Base-by-base conservation (phyloP, 2,329 filamentous ascomycete species). In the Xenosphaeropsis pyriputrescens region DNA sequence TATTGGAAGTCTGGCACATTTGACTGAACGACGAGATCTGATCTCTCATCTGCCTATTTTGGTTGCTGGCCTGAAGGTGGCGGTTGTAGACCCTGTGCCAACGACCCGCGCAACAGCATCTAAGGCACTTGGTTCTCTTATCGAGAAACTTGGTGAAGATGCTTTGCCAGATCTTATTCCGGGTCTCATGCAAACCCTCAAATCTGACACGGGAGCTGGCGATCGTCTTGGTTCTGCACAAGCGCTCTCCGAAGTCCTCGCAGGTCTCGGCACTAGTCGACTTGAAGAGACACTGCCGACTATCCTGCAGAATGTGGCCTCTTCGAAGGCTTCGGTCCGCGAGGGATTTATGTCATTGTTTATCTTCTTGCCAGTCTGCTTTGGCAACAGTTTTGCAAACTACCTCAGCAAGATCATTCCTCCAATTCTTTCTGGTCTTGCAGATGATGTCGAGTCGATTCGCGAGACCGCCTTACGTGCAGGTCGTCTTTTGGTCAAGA, bases 261-360 rank as follows among this genome's bases (percentile, higher is more conserved):
- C 91, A 35, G 93, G 91, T 46, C 68, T 98, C 51, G 91, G 93
- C 47, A 98, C 91, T 1, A 73, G 81, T 36, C 82, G 91, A 48
- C 65, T 98, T 48, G 91, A 98, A 59, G 93, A 98, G 61, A 96
- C 88, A 5, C 66, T 98, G 34, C 93, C 91, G 30, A 95, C 89
- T 11, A 94, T 98, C 49, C 63, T 98, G 31, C 89, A 96, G 53
- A 98, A 98, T 52, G 89, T 94, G 47, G 79, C 85, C 48, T 96
- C 89, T 51, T 75, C 80, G 48, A 95, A 94, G 60, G 58, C 91
- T 14, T 77, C 86, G 39, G 85, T 98, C 45, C 79, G 91, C 50
- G 91, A 98, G 67, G 91, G 91, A 34, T 98, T 98, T 65, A 98
- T 98, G 91, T 95, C 91, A 6, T 72, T 98, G 31, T 98, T 98